Evolutionary conservation across 495 filamentous ascomycete genomes (phyloP).

Genomic region (Opeltia flavorubescens): DNA sequence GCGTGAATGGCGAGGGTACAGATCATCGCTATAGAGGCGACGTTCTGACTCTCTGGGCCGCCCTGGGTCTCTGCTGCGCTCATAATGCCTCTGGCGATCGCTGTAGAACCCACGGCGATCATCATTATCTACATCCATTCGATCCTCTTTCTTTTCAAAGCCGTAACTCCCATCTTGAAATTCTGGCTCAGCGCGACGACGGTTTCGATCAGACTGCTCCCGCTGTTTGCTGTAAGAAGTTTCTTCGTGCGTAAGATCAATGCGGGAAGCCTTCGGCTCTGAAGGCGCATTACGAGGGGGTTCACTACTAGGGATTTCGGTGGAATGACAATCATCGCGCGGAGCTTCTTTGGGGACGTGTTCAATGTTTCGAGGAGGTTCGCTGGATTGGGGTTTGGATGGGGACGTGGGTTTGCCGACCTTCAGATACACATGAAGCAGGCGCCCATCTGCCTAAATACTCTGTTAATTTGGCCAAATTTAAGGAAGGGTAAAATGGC

Average conservation of each 20-base stretch:
- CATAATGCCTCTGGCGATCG: constrained; percentile 17
- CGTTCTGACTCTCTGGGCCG: constrained; percentile 11
- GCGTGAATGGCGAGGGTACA: constrained; percentile 19
- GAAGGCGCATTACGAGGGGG: constrained; percentile 21
- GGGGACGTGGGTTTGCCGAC: constrained; percentile 22
- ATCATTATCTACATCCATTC: constrained; percentile 28
- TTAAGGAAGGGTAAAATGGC: too few relatives aligned
- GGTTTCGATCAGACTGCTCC: constrained; percentile 33
- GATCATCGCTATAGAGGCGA: constrained; percentile 31
- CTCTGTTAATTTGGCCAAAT: neutral
- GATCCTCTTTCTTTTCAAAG: constrained; percentile 32
- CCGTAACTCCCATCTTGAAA: constrained; percentile 49
- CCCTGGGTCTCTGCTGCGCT: constrained; percentile 8
- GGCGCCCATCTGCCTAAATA: constrained; percentile 66
- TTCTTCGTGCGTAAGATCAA: constrained; percentile 14
- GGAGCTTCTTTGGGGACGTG: neutral
- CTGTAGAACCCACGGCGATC: constrained; percentile 1
- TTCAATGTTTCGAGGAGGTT: too few relatives aligned
- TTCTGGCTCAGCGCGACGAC: constrained; percentile 30
- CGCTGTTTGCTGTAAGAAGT: constrained; percentile 28
- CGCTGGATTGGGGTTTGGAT: too few relatives aligned
- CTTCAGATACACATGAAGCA: constrained; percentile 65
- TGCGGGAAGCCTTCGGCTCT: constrained; percentile 15
- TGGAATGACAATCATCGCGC: neutral
- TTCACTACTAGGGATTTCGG: too few relatives aligned